These are phyloP conservation scores for Arabis hirsuta DNA, from an alignment of 345 rosid genomes.

Conservation along the genomic window DNA sequence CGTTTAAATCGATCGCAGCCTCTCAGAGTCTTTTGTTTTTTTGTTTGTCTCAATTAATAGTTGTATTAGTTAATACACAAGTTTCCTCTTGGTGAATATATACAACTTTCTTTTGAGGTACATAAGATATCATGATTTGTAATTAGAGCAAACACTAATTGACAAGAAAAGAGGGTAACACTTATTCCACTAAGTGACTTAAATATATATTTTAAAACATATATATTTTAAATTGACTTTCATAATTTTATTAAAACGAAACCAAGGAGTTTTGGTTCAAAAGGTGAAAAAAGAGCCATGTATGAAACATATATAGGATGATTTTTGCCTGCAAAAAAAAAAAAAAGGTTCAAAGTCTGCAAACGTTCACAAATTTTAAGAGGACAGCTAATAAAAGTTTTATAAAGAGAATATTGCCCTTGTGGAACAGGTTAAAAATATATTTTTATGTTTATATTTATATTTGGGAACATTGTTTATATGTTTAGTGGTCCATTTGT, in stretches of 20 bases:
- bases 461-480: neutral
- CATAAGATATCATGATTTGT: no score
- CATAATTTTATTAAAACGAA: no score
- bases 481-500: slow-evolving; percentile 31
- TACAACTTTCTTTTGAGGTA: no score
- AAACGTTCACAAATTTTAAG: slow-evolving; percentile 4
- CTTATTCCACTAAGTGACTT: no score
- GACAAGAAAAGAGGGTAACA: no score
- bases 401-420: slow-evolving; percentile 10
- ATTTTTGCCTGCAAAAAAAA: no score
- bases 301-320: neutral
- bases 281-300: neutral
- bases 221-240: no score
- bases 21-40: slow-evolving; percentile 24
- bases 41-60: neutral
- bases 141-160: no score
- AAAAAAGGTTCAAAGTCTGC: neutral
- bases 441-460: neutral
- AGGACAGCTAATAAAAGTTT: slow-evolving; percentile 15
- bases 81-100: no score
- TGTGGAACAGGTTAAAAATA: neutral
- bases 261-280: neutral
- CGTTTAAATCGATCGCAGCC: slow-evolving; percentile 3
- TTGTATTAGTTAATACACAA: no score
- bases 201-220: no score